Percentiles rank a stretch among this genome's conserved stretches.
These are phyloP conservation scores for Parietichytrium sp. DNA, from an alignment of 108 stramenopile species.

Conservation along the genomic window DNA sequence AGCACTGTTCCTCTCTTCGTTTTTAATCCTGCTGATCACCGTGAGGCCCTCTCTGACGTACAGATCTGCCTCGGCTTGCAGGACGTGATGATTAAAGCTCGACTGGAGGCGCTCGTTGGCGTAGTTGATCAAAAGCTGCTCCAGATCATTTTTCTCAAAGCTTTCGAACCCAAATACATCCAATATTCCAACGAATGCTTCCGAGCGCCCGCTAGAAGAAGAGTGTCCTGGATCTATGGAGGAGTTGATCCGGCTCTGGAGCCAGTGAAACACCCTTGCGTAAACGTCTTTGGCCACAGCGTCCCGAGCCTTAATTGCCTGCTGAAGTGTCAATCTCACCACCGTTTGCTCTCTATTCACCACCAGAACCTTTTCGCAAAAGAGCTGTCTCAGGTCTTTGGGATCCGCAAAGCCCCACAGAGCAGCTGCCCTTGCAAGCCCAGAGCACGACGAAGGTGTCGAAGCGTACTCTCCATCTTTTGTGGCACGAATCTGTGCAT, in stretches of 20 bases:
- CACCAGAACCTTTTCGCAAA: conserved; percentile 60
- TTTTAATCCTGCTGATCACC: conserved; percentile 78
- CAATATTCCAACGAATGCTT: conserved; percentile 28
- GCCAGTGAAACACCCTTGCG: conserved; percentile 82
- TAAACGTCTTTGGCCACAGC: conserved; percentile 92
- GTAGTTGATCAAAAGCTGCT: conserved; percentile 47
- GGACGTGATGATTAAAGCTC: conserved; percentile 38
- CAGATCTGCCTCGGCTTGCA: conserved; percentile 18
- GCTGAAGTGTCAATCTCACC: conserved; percentile 72
- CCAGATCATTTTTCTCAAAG: conserved; percentile 42
- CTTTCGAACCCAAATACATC: conserved; percentile 46
- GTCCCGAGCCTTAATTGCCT: conserved; percentile 82
- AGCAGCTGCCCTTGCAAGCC: not conserved
- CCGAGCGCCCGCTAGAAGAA: not conserved
- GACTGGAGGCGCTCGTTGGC: conserved; percentile 45
- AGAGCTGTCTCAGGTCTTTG: not conserved
- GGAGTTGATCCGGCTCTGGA: conserved; percentile 79
- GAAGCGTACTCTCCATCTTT: not conserved
- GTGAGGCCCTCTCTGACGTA: conserved; percentile 45
- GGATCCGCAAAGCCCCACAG: not conserved
- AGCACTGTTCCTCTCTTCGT: conserved; percentile 58
- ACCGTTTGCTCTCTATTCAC: not conserved
- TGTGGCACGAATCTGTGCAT: conserved; percentile 64
- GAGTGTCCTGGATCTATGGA: conserved; percentile 54
- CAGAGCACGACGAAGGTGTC: not conserved